Percentiles rank a stretch among this genome's conserved stretches.
Conservation (phyloP, 1,284 basidiomycete genomes). For the Ceratobasidium sp. region DNA sequence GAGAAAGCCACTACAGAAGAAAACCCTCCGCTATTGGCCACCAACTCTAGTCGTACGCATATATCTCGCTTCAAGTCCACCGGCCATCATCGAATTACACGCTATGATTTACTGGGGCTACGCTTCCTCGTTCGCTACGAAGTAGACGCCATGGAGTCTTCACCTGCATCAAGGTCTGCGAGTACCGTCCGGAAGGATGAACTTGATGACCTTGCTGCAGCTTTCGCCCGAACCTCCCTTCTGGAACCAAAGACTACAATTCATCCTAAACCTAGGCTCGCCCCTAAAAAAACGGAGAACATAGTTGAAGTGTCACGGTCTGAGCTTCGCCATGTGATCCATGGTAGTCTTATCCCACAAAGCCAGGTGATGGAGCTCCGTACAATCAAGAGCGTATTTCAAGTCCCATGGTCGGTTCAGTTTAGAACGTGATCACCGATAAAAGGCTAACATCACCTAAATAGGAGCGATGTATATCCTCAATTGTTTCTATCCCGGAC, state of each 20-base stretch:
- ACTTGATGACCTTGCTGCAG: slow-evolving; percentile 1
- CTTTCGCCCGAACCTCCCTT: slow-evolving; percentile 10
- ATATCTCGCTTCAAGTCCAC: not conserved
- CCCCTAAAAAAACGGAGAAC: not conserved
- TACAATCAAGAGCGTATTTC: slow-evolving; percentile 5
- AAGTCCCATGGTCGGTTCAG: slow-evolving; percentile 16
- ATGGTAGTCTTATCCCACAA: slow-evolving; percentile 25
- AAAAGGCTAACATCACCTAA: not conserved
- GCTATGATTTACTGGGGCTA: slow-evolving; percentile 20
- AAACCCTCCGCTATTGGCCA: not conserved
- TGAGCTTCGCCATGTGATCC: slow-evolving; percentile 18
- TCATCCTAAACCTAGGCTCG: not conserved
- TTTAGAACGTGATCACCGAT: not conserved
- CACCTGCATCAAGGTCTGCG: not conserved
- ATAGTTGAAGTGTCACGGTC: not conserved
- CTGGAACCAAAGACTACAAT: not conserved
- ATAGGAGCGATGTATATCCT: slow-evolving; percentile 30
- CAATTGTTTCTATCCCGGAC: slow-evolving; percentile 32
- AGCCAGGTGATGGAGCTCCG: slow-evolving; percentile 3
- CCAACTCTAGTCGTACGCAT: not conserved
- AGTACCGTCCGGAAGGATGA: not conserved
- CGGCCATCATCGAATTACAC: slow-evolving; percentile 27
- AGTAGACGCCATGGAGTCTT: slow-evolving; percentile 1
- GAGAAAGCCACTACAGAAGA: slow-evolving; percentile 4
- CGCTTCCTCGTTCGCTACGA: slow-evolving; percentile 33